Conservation (phyloP, 345 rosid species). For the Mallotus nudiflorus region DNA sequence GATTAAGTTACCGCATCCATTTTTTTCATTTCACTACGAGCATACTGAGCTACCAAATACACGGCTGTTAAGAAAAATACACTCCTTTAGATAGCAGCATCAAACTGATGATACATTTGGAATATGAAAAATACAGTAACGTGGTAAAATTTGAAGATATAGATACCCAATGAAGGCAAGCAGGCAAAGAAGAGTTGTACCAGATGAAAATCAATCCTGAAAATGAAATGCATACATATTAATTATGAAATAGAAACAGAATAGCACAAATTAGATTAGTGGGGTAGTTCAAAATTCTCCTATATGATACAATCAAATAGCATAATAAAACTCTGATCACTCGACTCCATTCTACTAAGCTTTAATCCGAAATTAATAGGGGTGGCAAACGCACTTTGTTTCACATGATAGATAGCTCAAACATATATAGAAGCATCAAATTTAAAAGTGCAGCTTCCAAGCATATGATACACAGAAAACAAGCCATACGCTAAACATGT, state of each 20-base stretch:
- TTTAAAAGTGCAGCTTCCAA: not conserved
- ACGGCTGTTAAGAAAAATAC: conserved; percentile 53
- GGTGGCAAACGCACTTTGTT: not conserved
- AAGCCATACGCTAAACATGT: conserved; percentile 13
- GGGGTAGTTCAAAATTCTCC: not conserved
- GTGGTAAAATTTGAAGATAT: conserved; percentile 18
- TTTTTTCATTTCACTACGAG: conserved; percentile 72
- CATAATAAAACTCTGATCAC: not conserved
- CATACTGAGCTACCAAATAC: conserved; percentile 83
- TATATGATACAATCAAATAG: not conserved
- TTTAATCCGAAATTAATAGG: no score
- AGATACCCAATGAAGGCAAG: conserved; percentile 88
- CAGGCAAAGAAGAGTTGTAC: conserved; percentile 91
- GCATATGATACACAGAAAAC: not conserved
- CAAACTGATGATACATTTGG: conserved; percentile 14
- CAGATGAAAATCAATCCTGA: conserved; percentile 90
- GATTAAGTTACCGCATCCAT: conserved; percentile 71
- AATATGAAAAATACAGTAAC: conserved; percentile 6
- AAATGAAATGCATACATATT: conserved; percentile 28
- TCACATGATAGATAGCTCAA: not conserved
- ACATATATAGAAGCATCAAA: not conserved
- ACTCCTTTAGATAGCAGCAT: conserved; percentile 30
- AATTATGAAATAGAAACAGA: conserved; percentile 15
- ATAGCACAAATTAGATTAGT: not conserved
- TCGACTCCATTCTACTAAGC: no score